Evolutionary conservation across 176 grass and related monocot genomes (phyloP).

Genomic region (Hyparrhenia diplandra): DNA sequence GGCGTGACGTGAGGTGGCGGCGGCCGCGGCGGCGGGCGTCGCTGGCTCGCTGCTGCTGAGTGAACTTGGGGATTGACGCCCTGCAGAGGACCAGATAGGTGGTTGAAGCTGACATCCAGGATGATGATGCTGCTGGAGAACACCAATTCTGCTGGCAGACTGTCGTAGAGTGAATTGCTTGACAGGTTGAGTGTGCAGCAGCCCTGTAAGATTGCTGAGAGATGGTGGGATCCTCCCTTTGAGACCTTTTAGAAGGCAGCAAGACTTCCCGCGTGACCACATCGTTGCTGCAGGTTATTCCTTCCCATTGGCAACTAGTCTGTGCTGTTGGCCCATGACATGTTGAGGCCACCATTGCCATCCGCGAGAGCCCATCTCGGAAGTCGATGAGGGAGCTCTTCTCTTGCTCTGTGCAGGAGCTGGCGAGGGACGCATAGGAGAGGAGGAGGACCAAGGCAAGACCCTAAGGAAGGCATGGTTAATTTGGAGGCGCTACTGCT

Average conservation of each 20-base stretch:
- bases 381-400: conserved; percentile 55
- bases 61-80: conserved; percentile 10
- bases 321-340: conserved; percentile 33
- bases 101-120: conserved; percentile 79
- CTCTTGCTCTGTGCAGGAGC: conserved; percentile 62
- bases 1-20: not conserved
- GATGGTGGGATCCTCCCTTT: conserved; percentile 36
- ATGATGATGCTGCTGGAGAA: conserved; percentile 34
- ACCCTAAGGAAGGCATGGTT: not conserved
- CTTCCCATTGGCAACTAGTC: conserved; percentile 80
- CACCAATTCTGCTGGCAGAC: conserved; percentile 38
- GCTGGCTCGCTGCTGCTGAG: not conserved
- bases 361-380: conserved; percentile 29
- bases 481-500: conserved; percentile 15
- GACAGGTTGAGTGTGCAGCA: conserved; percentile 60
- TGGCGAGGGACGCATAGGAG: not conserved
- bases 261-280: conserved; percentile 43
- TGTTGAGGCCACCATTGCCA: conserved; percentile 21
- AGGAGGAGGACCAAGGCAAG: conserved; percentile 18
- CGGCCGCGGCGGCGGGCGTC: too few relatives aligned
- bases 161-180: conserved; percentile 37
- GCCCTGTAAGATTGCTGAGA: conserved; percentile 47
- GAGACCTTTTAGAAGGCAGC: conserved; percentile 48
- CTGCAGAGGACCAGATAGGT: conserved; percentile 29
- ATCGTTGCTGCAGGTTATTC: conserved; percentile 35